Evolutionary conservation across 306 rosid species (phyloP).

Genomic region (Rubus parviflorus): DNA sequence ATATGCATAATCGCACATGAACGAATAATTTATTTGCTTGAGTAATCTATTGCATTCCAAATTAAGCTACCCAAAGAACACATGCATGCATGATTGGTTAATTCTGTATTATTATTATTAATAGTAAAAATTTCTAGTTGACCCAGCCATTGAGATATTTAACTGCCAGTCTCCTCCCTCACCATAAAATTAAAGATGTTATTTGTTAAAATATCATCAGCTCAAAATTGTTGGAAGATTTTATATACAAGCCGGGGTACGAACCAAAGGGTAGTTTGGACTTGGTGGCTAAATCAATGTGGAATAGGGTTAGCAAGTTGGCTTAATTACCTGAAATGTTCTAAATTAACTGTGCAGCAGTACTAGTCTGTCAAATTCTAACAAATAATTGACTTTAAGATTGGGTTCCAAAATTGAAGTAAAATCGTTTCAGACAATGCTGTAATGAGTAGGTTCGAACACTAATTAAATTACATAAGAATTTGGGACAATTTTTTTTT

Average conservation of each 20-base stretch:
- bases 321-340: not conserved
- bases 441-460: too few species aligned
- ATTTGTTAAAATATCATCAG: not conserved
- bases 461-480: too few species aligned
- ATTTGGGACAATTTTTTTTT: too few species aligned
- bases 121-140: not conserved
- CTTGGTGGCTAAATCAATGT: not conserved
- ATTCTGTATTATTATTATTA: not conserved
- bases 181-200: not conserved
- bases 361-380: not conserved
- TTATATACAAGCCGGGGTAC: not conserved
- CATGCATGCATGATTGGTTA: slow-evolving; percentile 47
- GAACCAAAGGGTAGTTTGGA: not conserved
- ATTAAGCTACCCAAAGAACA: slow-evolving; percentile 34
- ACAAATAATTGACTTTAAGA: too few species aligned
- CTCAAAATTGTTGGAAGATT: not conserved
- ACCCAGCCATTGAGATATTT: not conserved
- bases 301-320: not conserved
- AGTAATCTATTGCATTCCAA: not conserved
- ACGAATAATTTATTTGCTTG: slow-evolving; percentile 10
- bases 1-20: slow-evolving; percentile 28
- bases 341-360: too few species aligned
- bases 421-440: too few species aligned
- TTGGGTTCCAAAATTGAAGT: too few species aligned
- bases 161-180: not conserved